These are phyloP conservation scores for Cephaloascus fragrans DNA, from an alignment of 805 yeast genomes.

Conservation along the genomic window DNA sequence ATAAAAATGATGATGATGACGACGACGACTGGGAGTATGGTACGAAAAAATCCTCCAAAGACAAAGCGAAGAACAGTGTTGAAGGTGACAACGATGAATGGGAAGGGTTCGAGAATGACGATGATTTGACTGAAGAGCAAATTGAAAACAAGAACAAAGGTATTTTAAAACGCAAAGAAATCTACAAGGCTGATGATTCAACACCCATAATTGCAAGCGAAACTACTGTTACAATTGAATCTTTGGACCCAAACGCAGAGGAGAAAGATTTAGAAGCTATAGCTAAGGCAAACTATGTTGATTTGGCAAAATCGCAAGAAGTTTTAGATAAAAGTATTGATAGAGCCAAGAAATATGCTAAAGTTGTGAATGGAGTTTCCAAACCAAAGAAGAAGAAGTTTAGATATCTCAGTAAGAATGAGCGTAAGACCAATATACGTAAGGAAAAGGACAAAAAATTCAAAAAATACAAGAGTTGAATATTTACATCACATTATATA, in stretches of 20 bases:
- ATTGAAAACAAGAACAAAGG: slow-evolving; percentile 17
- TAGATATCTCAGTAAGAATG: slow-evolving; percentile 75
- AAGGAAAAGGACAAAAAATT: slow-evolving; percentile 29
- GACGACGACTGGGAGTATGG: slow-evolving; percentile 7
- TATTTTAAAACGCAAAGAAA: slow-evolving; percentile 35
- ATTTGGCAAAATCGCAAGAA: slow-evolving; percentile 55
- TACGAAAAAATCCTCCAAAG: neutral
- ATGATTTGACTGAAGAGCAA: slow-evolving; percentile 8
- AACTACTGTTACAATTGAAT: slow-evolving; percentile 47
- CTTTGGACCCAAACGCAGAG: slow-evolving; percentile 42
- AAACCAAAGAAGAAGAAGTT: slow-evolving; percentile 66
- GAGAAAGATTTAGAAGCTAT: slow-evolving; percentile 24
- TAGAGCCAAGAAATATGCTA: slow-evolving; percentile 79
- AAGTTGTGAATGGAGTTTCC: slow-evolving; percentile 41
- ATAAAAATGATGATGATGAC: slow-evolving; percentile 11
- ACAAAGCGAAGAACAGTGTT: neutral
- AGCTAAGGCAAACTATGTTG: slow-evolving; percentile 63
- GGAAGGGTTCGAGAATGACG: slow-evolving; percentile 30
- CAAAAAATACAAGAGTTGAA: too few species aligned
- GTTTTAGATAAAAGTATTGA: slow-evolving; percentile 66
- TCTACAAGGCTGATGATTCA: slow-evolving; percentile 23
- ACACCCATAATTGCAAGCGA: slow-evolving; percentile 16
- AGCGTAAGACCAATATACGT: slow-evolving; percentile 46
- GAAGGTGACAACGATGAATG: slow-evolving; percentile 20
- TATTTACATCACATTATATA: too few species aligned